Conservation (phyloP, 805 yeast genomes). For the Cyberlindnera americana region DNA sequence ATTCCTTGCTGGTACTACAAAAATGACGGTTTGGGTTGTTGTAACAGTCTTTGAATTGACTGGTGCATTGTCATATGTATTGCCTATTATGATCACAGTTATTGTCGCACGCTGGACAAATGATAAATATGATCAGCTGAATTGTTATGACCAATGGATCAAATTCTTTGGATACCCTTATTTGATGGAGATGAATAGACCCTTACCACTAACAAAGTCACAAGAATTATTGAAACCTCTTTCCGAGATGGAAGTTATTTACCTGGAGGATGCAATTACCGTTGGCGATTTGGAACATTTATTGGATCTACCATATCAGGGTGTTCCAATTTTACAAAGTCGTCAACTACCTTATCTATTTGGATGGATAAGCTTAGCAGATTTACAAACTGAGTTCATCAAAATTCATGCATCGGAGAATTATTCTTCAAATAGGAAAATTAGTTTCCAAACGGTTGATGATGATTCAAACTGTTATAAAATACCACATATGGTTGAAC, state of each 20-base stretch:
- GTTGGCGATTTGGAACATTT: conserved; percentile 28
- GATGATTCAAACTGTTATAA: conserved; percentile 1
- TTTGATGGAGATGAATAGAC: conserved; percentile 37
- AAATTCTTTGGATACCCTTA: conserved; percentile 38
- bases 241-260: conserved; percentile 27
- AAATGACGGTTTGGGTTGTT: conserved; percentile 75
- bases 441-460: not conserved
- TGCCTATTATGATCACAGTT: conserved; percentile 84
- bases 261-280: conserved; percentile 30
- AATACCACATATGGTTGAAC: conserved; percentile 20
- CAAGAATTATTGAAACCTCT: conserved; percentile 34
- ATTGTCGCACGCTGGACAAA: conserved; percentile 70
- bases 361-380: conserved; percentile 42
- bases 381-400: conserved; percentile 30
- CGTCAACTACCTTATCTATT: conserved; percentile 31
- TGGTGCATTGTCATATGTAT: conserved; percentile 78
- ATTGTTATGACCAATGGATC: conserved; percentile 65
- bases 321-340: conserved; percentile 43
- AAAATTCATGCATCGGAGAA: conserved; percentile 7
- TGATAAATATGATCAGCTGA: conserved; percentile 54
- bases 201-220: conserved; percentile 37
- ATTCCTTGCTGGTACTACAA: conserved; percentile 74
- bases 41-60: conserved; percentile 80
- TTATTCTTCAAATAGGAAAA: not conserved
- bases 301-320: conserved; percentile 28